Conservation (phyloP, 345 rosid species). For the Lagerstroemia speciosa region DNA sequence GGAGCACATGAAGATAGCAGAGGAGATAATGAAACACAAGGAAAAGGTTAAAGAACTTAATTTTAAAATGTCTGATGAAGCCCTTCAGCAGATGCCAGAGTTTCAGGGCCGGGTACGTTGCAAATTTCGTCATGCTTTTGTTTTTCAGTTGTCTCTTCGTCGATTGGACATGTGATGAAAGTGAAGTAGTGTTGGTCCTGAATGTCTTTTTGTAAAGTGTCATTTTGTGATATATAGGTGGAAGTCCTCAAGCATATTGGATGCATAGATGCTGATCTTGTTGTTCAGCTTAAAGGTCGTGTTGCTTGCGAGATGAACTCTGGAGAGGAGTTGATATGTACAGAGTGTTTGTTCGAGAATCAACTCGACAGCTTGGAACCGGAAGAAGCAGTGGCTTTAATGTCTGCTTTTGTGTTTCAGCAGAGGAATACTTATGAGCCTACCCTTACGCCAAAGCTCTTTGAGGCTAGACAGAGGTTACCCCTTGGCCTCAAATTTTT, state of each 20-base stretch:
- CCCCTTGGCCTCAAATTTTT: neutral
- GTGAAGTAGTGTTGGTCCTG: neutral
- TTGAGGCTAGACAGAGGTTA: conserved; percentile 68
- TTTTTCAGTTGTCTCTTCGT: neutral
- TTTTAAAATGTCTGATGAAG: conserved; percentile 81
- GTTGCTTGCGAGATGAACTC: conserved; percentile 99
- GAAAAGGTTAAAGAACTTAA: conserved; percentile 50
- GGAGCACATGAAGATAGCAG: conserved; percentile 71
- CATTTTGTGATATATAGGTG: conserved; percentile 40
- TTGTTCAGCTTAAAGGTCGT: conserved; percentile 93
- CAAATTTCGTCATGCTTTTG: conserved; percentile 6
- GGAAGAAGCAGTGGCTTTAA: conserved; percentile 95
- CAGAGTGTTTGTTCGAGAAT: conserved; percentile 89
- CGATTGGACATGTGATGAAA: neutral
- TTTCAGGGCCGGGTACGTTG: conserved; percentile 82
- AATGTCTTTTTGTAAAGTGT: neutral
- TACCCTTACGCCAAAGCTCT: conserved; percentile 68
- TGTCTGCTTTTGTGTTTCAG: conserved; percentile 98
- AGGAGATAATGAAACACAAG: conserved; percentile 52
- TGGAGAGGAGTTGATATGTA: conserved; percentile 91
- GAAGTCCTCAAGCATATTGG: conserved; percentile 83
- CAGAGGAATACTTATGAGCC: conserved; percentile 84
- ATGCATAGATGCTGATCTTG: conserved; percentile 78
- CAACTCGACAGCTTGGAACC: conserved; percentile 88
- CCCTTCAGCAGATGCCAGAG: conserved; percentile 89